Evolutionary conservation across 352 stramenopile genomes (phyloP).

Genomic region (Pythium volutum): DNA sequence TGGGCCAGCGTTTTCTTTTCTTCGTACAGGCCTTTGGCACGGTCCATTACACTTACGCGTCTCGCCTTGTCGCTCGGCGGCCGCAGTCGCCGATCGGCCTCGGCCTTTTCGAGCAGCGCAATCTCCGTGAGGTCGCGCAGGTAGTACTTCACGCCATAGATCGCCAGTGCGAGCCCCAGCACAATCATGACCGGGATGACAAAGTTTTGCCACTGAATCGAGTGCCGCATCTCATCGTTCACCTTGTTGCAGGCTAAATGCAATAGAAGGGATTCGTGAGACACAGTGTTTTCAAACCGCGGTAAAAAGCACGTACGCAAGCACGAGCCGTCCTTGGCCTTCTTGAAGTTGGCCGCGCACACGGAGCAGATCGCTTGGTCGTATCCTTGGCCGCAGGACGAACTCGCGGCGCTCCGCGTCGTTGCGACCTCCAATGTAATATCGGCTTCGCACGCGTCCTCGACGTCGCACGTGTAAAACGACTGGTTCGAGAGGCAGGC

Average conservation of each 20-base stretch:
- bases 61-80: constrained; percentile 17
- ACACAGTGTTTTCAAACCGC: background rate
- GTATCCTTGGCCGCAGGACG: constrained; percentile 49
- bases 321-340: constrained; percentile 49
- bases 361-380: constrained; percentile 69
- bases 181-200: constrained; percentile 57
- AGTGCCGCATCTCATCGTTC: constrained; percentile 44
- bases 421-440: constrained; percentile 38
- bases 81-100: constrained; percentile 53
- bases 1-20: constrained; percentile 23
- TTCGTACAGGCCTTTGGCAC: constrained; percentile 26
- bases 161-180: constrained; percentile 30
- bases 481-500: constrained; percentile 47
- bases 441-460: constrained; percentile 43
- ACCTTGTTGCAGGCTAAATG: constrained; percentile 46
- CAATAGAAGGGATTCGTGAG: background rate
- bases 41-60: constrained; percentile 24
- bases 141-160: constrained; percentile 44
- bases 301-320: constrained; percentile 36
- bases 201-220: constrained; percentile 70
- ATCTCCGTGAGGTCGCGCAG: constrained; percentile 64
- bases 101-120: constrained; percentile 49
- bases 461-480: constrained; percentile 69
- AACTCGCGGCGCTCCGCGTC: constrained; percentile 16
- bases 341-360: constrained; percentile 54